phyloP scores from a whole-genome alignment of 2,329 filamentous ascomycete genomes.

The Aspergillus udagawae region DNA sequence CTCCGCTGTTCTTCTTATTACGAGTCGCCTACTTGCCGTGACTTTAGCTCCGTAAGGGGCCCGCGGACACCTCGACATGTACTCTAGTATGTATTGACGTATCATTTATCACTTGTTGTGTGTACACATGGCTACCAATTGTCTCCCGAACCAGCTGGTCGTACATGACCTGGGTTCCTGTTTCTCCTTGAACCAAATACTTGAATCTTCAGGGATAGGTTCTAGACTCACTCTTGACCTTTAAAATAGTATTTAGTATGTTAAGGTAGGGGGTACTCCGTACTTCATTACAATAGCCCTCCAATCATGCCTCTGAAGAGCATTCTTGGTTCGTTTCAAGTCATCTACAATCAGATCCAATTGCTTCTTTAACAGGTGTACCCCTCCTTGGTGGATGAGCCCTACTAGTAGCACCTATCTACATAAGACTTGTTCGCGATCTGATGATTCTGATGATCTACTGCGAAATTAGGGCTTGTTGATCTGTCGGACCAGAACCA shows the following conservation, averaged over 20 bases:
- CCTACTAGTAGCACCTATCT: not conserved
- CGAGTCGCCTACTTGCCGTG: not conserved
- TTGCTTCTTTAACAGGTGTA: not conserved
- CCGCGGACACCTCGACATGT: not conserved
- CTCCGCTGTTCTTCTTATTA: not conserved
- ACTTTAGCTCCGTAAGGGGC: not conserved
- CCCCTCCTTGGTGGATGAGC: not conserved
- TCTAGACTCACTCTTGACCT: not conserved
- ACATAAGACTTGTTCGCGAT: not conserved
- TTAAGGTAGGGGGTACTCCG: not conserved
- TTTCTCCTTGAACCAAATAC: not conserved
- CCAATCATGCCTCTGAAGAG: not conserved
- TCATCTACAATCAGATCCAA: not conserved
- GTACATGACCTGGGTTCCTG: not conserved
- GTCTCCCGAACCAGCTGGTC: not conserved
- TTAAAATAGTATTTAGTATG: not conserved
- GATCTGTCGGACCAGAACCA: constrained; percentile 16
- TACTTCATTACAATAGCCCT: not conserved
- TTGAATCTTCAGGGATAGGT: not conserved
- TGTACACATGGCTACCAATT: not conserved
- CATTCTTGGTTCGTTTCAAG: not conserved
- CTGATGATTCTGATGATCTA: not conserved
- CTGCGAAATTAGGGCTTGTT: constrained; percentile 13
- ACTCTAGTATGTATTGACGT: not conserved
- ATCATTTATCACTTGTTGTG: not conserved